phyloP scores from a whole-genome alignment of 345 rosid genomes.

The Pistacia integerrima region DNA sequence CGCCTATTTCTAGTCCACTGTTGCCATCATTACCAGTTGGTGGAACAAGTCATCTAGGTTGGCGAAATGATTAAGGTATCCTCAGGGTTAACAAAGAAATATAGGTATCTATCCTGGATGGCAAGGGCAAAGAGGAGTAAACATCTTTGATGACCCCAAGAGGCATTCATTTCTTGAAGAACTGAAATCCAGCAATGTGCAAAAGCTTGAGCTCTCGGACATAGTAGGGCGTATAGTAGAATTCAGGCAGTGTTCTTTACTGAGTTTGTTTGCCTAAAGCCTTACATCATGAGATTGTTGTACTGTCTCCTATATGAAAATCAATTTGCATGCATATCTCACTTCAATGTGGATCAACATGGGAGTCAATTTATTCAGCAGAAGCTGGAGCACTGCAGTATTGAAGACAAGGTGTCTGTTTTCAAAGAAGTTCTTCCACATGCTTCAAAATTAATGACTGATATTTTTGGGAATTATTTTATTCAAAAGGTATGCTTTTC shows the following conservation, averaged over 20 bases:
- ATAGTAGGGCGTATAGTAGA: constrained; percentile 86
- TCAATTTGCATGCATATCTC: constrained; percentile 22
- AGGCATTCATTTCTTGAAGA: constrained; percentile 88
- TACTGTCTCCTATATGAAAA: constrained; percentile 11
- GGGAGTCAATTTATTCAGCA: constrained; percentile 99
- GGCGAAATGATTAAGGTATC: constrained; percentile 63
- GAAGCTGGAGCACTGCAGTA: constrained; percentile 79
- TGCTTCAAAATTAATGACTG: constrained; percentile 87
- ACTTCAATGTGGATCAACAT: constrained; percentile 90
- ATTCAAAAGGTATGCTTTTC: too few species aligned
- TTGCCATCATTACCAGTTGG: constrained; percentile 65
- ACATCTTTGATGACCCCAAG: constrained; percentile 58
- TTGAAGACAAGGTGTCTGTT: constrained; percentile 81
- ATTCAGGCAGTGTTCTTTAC: constrained; percentile 57
- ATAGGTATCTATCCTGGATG: constrained; percentile 66
- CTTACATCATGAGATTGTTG: neutral
- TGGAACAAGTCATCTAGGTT: constrained; percentile 53
- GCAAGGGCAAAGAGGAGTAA: constrained; percentile 78
- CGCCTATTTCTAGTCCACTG: constrained; percentile 71
- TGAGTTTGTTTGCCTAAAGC: constrained; percentile 25
- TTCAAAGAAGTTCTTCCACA: constrained; percentile 71
- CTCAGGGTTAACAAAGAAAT: constrained; percentile 55
- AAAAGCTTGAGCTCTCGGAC: constrained; percentile 83
- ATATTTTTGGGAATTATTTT: constrained; percentile 90
- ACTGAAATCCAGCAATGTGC: constrained; percentile 76